Percentiles rank a stretch among this genome's conserved stretches.
phyloP scores from a whole-genome alignment of 2,329 filamentous ascomycete genomes.

The Sarocladiaceae sp. region DNA sequence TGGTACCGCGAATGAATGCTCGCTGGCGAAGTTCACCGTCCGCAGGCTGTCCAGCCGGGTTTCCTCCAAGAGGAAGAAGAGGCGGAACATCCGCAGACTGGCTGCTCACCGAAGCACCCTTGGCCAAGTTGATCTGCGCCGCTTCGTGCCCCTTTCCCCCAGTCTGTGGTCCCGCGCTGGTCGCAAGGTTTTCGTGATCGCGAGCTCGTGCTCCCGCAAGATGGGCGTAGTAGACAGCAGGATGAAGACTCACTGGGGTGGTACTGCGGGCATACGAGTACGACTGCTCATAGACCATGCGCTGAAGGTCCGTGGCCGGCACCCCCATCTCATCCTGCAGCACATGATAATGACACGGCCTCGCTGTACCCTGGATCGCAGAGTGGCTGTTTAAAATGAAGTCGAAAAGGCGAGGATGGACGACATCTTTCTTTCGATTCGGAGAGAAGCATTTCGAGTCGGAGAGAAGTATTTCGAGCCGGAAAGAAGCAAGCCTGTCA shows the following conservation, averaged over 20 bases:
- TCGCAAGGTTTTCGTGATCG: slow-evolving; percentile 58
- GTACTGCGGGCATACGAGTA: slow-evolving; percentile 93
- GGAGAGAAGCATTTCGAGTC: slow-evolving; percentile 83
- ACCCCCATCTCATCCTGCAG: slow-evolving; percentile 76
- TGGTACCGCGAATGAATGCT: slow-evolving; percentile 32
- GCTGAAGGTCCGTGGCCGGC: slow-evolving; percentile 66
- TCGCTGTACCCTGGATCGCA: slow-evolving; percentile 90
- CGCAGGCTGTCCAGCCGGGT: background rate
- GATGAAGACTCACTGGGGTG: slow-evolving; percentile 83
- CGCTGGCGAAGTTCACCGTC: slow-evolving; percentile 27
- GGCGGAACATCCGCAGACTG: slow-evolving; percentile 13
- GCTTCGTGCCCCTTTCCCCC: slow-evolving; percentile 41
- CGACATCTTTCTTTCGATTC: slow-evolving; percentile 87
- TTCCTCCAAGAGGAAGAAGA: slow-evolving; percentile 17
- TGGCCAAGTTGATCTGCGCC: slow-evolving; percentile 32
- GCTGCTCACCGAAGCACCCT: slow-evolving; percentile 21
- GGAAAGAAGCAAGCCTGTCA: slow-evolving; percentile 70
- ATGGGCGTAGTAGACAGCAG: slow-evolving; percentile 95
- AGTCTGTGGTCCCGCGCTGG: slow-evolving; percentile 39
- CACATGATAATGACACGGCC: slow-evolving; percentile 89
- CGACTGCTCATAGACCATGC: slow-evolving; percentile 90
- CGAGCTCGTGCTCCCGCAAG: slow-evolving; percentile 77
- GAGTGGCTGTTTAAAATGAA: slow-evolving; percentile 64
- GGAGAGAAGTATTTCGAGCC: slow-evolving; percentile 54
- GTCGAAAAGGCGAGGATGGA: slow-evolving; percentile 85